phyloP scores from a whole-genome alignment of 148 eudicot genomes.

The Diospyros kaki region DNA sequence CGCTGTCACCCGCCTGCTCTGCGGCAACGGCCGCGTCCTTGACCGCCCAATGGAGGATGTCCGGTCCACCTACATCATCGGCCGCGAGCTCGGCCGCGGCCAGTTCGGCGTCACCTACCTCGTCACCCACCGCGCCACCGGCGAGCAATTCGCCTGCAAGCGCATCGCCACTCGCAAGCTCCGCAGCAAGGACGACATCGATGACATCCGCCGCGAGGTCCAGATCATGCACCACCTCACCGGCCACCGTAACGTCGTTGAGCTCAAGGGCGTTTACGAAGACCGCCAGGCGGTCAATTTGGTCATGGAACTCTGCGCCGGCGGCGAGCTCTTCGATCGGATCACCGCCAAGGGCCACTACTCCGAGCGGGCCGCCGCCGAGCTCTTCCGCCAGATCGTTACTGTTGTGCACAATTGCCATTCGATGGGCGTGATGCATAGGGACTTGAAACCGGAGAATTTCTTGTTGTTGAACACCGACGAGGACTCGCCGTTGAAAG shows the following conservation, averaged over 20 bases:
- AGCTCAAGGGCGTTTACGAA: conserved; percentile 73
- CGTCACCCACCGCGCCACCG: conserved; percentile 57
- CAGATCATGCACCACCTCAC: conserved; percentile 98
- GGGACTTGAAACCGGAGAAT: conserved; percentile 96
- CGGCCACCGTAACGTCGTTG: conserved; percentile 85
- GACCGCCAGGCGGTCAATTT: conserved; percentile 82
- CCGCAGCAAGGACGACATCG: conserved; percentile 59
- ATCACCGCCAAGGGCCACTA: conserved; percentile 87
- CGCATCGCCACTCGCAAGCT: conserved; percentile 88
- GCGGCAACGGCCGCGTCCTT: conserved; percentile 71
- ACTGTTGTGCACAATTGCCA: conserved; percentile 83
- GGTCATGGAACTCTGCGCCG: conserved; percentile 89
- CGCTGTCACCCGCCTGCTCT: conserved; percentile 20
- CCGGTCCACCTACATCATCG: conserved; percentile 63
- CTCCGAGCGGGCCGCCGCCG: conserved; percentile 87
- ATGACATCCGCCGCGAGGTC: conserved; percentile 86
- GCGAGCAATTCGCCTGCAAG: conserved; percentile 67
- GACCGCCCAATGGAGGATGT: conserved; percentile 81
- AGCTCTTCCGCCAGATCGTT: conserved; percentile 71
- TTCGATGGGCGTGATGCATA: conserved; percentile 94
- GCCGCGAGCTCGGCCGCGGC: conserved; percentile 89
- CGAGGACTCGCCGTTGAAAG: conserved; percentile 84
- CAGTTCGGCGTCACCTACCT: conserved; percentile 87
- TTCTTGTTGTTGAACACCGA: conserved; percentile 60
- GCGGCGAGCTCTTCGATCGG: conserved; percentile 93